These are phyloP conservation scores for Asclepias syriaca DNA, from an alignment of 257 asterid genomes.

Conservation along the genomic window DNA sequence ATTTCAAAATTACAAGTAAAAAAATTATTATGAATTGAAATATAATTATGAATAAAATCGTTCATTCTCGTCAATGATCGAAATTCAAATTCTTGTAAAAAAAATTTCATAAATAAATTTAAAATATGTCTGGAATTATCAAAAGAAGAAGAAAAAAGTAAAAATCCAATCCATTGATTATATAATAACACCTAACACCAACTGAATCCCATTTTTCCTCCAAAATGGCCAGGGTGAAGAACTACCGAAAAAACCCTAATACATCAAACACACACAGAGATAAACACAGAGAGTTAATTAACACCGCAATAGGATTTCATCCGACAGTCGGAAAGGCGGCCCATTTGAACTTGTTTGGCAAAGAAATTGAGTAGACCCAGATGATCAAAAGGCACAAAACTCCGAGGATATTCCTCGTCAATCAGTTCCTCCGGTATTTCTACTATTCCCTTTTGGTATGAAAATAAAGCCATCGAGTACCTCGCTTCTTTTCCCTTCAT, in stretches of 20 bases:
- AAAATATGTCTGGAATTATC: no score
- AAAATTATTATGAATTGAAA: no score
- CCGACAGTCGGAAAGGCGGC: neutral
- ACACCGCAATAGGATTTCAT: conserved; percentile 16
- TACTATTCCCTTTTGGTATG: conserved; percentile 1
- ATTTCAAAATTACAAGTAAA: no score
- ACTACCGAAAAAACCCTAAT: neutral
- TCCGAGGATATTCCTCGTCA: conserved; percentile 17
- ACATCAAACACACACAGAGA: neutral
- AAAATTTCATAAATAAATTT: no score
- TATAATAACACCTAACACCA: no score
- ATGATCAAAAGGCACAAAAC: conserved; percentile 14
- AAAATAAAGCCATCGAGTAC: conserved; percentile 3
- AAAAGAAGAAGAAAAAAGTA: no score
- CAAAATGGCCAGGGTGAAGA: neutral
- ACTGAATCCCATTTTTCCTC: neutral
- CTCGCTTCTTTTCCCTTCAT: conserved; percentile 2
- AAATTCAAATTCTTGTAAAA: no score
- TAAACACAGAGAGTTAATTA: no score
- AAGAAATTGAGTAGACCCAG: conserved; percentile 8
- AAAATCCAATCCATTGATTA: no score
- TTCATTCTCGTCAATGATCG: no score
- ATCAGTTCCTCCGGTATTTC: conserved; percentile 12
- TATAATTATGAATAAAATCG: no score
- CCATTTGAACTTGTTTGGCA: neutral